phyloP scores from a whole-genome alignment of 192 early-diverging fungal genomes.

The Dissophora globulifera region DNA sequence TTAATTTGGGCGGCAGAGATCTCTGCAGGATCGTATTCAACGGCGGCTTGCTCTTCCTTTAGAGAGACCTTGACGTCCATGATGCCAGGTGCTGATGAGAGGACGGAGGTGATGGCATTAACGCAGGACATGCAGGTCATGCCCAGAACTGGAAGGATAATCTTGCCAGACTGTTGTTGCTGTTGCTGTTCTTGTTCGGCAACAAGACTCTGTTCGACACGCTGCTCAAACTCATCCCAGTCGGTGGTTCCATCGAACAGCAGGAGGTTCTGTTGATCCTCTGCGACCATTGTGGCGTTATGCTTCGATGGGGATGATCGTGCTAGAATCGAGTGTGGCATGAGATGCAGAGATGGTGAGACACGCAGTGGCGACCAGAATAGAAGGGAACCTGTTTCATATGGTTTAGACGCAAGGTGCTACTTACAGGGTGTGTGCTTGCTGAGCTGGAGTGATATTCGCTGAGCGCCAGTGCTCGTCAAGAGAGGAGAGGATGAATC shows the following conservation, averaged over 20 bases:
- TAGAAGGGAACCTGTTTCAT: neutral
- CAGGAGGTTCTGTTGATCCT: slow-evolving; percentile 42
- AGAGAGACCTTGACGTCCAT: slow-evolving; percentile 66
- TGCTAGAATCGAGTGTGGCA: neutral
- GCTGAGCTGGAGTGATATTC: too few species aligned
- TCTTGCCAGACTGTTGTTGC: slow-evolving; percentile 25
- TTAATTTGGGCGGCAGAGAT: slow-evolving; percentile 55
- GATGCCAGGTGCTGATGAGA: slow-evolving; percentile 59
- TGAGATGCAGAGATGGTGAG: neutral
- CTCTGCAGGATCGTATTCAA: slow-evolving; percentile 61
- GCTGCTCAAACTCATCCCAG: slow-evolving; percentile 50
- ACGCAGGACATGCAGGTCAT: slow-evolving; percentile 92
- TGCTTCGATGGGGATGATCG: neutral
- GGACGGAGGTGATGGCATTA: slow-evolving; percentile 66
- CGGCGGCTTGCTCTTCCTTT: slow-evolving; percentile 59
- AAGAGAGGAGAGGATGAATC: too few species aligned
- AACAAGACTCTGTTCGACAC: slow-evolving; percentile 27
- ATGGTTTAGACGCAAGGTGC: neutral
- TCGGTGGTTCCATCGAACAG: slow-evolving; percentile 35
- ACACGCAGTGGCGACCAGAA: too few species aligned
- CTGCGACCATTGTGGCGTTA: slow-evolving; percentile 16
- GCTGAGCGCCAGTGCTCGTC: too few species aligned
- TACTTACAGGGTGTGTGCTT: neutral
- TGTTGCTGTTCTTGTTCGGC: slow-evolving; percentile 15
- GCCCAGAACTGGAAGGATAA: slow-evolving; percentile 47